These are phyloP conservation scores for Hypoxylon fragiforme DNA, from an alignment of 495 filamentous ascomycete genomes.

Conservation along the genomic window DNA sequence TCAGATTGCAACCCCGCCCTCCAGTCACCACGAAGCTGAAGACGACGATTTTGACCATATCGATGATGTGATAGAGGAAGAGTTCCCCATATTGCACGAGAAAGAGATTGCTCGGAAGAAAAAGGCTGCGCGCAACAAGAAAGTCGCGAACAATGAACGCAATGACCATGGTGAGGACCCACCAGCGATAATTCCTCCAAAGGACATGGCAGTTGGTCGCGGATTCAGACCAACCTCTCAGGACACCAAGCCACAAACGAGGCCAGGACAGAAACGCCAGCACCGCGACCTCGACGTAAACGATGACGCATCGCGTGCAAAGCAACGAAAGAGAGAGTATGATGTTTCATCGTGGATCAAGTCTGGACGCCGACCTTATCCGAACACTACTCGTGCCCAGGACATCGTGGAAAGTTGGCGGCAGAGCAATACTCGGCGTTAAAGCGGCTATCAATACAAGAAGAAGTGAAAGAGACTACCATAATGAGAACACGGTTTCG, in stretches of 20 bases:
- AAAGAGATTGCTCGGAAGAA: no score
- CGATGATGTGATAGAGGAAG: conserved; percentile 19
- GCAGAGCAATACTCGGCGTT: no score
- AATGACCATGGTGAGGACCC: conserved; percentile 5
- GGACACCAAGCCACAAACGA: background rate
- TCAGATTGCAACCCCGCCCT: no score
- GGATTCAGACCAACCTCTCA: no score
- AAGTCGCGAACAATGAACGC: background rate
- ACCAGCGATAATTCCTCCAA: conserved; percentile 29
- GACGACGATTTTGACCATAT: conserved; percentile 20
- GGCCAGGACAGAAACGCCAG: background rate
- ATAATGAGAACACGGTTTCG: no score
- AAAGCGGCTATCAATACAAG: no score
- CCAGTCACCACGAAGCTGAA: no score
- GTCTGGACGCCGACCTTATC: background rate
- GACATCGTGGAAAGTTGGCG: no score
- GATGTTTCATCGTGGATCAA: background rate
- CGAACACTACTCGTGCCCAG: no score
- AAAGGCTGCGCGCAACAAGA: no score
- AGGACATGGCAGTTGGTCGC: conserved; percentile 22
- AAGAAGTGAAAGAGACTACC: no score
- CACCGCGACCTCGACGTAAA: background rate
- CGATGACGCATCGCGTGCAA: background rate
- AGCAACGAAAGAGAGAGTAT: background rate
- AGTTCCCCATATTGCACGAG: conserved; percentile 21